Conservation (phyloP, 768 basidiomycete genomes). For the Lyophyllum atratum region DNA sequence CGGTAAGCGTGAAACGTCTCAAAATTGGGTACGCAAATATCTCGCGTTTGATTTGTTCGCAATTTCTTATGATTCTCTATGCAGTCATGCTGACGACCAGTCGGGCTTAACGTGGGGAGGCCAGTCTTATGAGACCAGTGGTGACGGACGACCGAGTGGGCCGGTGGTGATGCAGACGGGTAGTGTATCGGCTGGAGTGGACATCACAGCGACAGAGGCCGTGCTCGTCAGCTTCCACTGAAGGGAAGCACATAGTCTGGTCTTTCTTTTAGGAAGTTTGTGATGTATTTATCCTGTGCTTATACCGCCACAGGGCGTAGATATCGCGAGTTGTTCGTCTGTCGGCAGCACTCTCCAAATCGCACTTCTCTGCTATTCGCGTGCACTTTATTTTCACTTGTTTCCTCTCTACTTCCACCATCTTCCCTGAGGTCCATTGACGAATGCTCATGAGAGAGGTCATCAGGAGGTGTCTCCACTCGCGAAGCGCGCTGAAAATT, state of each 20-base stretch:
- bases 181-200: conserved; percentile 37
- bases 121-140: conserved; percentile 54
- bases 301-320: no score
- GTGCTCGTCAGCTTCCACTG: conserved; percentile 40
- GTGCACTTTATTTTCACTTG: not conserved
- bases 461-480: no score
- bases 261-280: not conserved
- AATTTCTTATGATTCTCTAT: not conserved
- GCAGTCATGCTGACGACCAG: conserved; percentile 50
- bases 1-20: conserved; percentile 50
- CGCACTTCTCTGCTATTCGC: no score
- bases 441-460: no score
- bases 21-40: conserved; percentile 44
- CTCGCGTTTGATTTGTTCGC: not conserved
- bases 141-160: conserved; percentile 42
- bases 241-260: not conserved
- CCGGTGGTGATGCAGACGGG: conserved; percentile 26
- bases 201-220: conserved; percentile 50
- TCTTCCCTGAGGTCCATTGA: not conserved
- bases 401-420: no score
- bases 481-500: no score
- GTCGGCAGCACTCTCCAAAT: no score
- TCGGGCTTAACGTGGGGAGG: conserved; percentile 59
- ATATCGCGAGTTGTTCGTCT: no score
- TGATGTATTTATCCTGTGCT: not conserved